These are phyloP conservation scores for Blepharisma stoltei DNA, from an alignment of 73 alveolate genomes.

Conservation along the genomic window DNA sequence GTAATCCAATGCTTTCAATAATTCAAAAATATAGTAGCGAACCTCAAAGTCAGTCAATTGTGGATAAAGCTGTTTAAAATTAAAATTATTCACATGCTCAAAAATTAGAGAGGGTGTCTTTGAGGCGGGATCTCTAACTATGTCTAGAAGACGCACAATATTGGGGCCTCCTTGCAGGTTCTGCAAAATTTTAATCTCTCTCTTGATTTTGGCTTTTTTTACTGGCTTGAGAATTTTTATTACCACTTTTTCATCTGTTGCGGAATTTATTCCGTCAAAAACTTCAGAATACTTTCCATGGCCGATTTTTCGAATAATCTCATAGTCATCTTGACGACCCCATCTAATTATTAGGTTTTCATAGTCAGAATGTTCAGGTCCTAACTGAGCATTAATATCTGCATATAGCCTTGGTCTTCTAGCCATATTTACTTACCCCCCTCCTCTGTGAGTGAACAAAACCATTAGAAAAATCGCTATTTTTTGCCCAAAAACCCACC, in stretches of 20 bases:
- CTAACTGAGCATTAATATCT: conserved; percentile 47
- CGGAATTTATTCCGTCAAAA: conserved; percentile 89
- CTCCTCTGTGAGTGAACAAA: too few species aligned
- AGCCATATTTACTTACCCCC: conserved; percentile 11
- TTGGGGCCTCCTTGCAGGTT: conserved; percentile 94
- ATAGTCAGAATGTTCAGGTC: conserved; percentile 73
- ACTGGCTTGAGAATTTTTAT: conserved; percentile 95
- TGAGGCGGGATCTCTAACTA: conserved; percentile 94
- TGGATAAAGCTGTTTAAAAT: conserved; percentile 85
- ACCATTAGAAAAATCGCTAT: too few species aligned
- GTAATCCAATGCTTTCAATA: conserved; percentile 90
- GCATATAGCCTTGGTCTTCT: conserved; percentile 45
- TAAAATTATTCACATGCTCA: conserved; percentile 90
- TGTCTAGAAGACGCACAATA: conserved; percentile 88
- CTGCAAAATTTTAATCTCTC: conserved; percentile 93
- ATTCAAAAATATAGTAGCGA: conserved; percentile 85
- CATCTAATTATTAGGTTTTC: conserved; percentile 66
- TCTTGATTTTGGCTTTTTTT: conserved; percentile 86
- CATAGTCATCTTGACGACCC: conserved; percentile 89
- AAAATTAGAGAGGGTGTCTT: conserved; percentile 84
- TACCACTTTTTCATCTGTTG: conserved; percentile 74
- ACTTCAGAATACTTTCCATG: conserved; percentile 98
- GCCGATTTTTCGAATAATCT: conserved; percentile 90
- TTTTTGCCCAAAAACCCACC: too few species aligned
- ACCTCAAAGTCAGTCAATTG: conserved; percentile 88